Conservation (phyloP, 192 early-diverging fungal species). For the Linnemannia hyalina region DNA sequence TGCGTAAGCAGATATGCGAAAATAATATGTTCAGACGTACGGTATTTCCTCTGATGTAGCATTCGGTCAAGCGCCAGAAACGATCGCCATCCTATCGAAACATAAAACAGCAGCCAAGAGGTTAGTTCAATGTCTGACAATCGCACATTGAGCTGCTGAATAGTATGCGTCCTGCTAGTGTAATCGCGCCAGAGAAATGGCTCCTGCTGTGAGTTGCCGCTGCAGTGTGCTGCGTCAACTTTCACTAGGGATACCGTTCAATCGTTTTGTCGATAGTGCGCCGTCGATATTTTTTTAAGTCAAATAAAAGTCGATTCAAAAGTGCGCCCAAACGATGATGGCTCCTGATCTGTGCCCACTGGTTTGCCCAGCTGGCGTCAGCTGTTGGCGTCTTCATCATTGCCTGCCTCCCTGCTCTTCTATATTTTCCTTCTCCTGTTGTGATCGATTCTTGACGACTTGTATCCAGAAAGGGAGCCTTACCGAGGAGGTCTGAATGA, state of each 20-base stretch:
- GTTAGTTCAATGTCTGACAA: background rate
- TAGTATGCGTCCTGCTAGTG: background rate
- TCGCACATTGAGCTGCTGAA: background rate
- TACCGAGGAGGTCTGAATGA: conserved; percentile 92
- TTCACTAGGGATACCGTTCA: background rate
- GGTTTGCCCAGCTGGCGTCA: background rate
- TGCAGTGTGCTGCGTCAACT: background rate
- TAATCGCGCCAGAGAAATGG: no score
- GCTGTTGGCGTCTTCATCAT: background rate
- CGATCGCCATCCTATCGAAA: conserved; percentile 84
- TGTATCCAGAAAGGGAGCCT: conserved; percentile 8
- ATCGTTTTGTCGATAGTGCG: background rate
- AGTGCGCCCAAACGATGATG: background rate
- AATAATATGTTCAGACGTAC: conserved; percentile 29
- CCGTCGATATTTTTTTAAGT: background rate
- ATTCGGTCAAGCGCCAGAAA: conserved; percentile 93
- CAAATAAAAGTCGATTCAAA: background rate
- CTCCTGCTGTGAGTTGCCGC: background rate
- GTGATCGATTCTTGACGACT: background rate
- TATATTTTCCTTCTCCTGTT: background rate
- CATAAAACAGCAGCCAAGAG: background rate
- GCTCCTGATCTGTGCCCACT: background rate
- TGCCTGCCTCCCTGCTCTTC: no score
- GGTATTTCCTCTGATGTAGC: conserved; percentile 94
- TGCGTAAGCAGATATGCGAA: background rate